Evolutionary conservation across 371 early-diverging fungal species (phyloP).

Genomic region (Amoeboaphelidium protococcarum): DNA sequence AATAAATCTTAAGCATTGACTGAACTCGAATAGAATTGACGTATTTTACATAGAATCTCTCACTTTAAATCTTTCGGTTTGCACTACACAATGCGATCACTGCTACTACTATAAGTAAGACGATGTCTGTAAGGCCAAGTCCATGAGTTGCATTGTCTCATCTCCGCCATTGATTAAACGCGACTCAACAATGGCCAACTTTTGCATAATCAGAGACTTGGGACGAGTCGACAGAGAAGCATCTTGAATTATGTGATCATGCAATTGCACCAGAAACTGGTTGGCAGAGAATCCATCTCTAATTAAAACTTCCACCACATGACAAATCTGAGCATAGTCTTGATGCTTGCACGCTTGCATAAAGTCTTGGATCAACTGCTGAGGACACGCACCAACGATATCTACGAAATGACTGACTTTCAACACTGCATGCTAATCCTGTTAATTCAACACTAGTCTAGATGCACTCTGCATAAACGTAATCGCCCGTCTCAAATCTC

Average conservation of each 20-base stretch:
- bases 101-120: no score
- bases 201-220: constrained; percentile 31
- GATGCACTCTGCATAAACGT: constrained; percentile 68
- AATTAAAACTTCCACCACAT: constrained; percentile 21
- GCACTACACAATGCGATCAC: no score
- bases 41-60: no score
- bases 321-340: constrained; percentile 21
- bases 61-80: no score
- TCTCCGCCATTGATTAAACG: constrained; percentile 59
- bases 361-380: constrained; percentile 11
- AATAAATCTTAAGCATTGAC: no score
- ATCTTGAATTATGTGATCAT: constrained; percentile 27
- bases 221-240: constrained; percentile 29
- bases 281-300: constrained; percentile 45
- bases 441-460: constrained; percentile 18
- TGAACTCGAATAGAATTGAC: no score
- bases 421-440: constrained; percentile 17
- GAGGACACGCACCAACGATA: background rate
- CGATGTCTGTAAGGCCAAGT: no score
- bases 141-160: constrained; percentile 54
- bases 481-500: constrained; percentile 77
- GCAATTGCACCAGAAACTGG: constrained; percentile 40
- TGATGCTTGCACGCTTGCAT: constrained; percentile 28
- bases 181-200: constrained; percentile 35
- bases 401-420: constrained; percentile 44